phyloP scores from a whole-genome alignment of 2,329 filamentous ascomycete species.

The Aspergillus sp. region DNA sequence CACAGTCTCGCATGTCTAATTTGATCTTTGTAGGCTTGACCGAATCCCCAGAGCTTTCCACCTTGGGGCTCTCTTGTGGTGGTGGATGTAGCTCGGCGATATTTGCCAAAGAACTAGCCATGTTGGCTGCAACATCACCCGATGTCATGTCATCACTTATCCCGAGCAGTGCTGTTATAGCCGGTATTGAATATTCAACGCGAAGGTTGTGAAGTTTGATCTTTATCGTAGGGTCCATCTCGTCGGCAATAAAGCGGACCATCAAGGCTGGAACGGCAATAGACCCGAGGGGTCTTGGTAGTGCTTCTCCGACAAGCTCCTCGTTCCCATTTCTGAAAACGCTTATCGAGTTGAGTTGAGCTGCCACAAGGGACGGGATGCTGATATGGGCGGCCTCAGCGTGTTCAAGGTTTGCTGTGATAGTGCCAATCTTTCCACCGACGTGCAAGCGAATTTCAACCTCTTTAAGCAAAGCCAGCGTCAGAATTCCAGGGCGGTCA shows the following conservation, averaged over 20 bases:
- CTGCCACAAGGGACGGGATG: constrained; percentile 76
- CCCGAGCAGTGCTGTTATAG: constrained; percentile 75
- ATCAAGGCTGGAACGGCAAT: constrained; percentile 66
- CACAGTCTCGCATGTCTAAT: constrained; percentile 75
- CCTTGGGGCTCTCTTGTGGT: constrained; percentile 19
- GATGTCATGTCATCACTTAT: constrained; percentile 66
- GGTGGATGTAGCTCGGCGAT: constrained; percentile 59
- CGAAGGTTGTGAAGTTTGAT: constrained; percentile 80
- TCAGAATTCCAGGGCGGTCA: constrained; percentile 84
- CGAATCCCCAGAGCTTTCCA: constrained; percentile 19
- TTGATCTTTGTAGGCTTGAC: constrained; percentile 54
- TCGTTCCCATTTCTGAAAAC: constrained; percentile 67
- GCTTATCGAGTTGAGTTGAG: constrained; percentile 66
- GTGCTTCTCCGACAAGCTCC: constrained; percentile 67
- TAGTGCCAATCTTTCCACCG: constrained; percentile 66
- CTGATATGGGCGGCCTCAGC: constrained; percentile 78
- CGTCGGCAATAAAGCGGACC: constrained; percentile 86
- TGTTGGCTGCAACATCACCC: constrained; percentile 71
- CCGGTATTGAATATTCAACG: constrained; percentile 85
- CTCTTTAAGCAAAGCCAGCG: constrained; percentile 66
- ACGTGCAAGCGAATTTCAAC: constrained; percentile 63
- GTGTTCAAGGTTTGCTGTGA: constrained; percentile 59
- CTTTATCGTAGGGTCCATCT: constrained; percentile 88
- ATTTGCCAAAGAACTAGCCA: constrained; percentile 78
- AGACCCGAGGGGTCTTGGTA: constrained; percentile 34